Evolutionary conservation across 2,329 filamentous ascomycete genomes (phyloP), one percentile per base, ranked within the genome.

Genomic region (Phialemoniopsis sp.): DNA sequence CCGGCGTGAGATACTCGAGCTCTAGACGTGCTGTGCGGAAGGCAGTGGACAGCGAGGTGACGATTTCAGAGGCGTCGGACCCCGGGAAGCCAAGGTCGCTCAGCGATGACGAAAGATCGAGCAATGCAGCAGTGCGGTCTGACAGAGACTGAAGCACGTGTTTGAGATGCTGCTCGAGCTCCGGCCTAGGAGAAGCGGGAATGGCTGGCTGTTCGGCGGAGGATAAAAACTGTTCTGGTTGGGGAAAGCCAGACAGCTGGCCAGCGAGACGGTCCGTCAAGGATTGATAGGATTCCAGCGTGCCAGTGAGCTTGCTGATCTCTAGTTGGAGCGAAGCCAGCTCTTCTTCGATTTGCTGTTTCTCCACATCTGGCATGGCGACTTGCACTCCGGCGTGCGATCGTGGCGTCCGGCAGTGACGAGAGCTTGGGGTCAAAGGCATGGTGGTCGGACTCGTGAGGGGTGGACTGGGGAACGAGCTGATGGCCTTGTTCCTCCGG

Each of bases 1-100:
- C 78, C 0, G 78, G 78, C 0, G 70, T 74, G 15, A 82, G 65
- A 49, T 81, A 81, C 54, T 82, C 79, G 3, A 82, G 68, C 47
- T 82, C 78, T 0, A 82, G 59, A 2, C 79, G 70, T 2, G 78
- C 78, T 3, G 70, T 56, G 15, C 78, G 73, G 58, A 83, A 75
- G 3, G 70, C 66, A 3, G 62, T 45, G 0, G 65, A 54, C 12
- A 83, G 64, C 0, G 69, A 64, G 2, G 60, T 44, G 8, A 82
- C 51, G 41, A 75, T 67, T n/a, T 71, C 68, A n/a, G 58, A 40
- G 0, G 70, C 66, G 43, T 76, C 70, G 7, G 48, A 44, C 1
- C 72, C 69, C 0, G 60, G 52, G 46, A 82, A 82, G 6, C 76
- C 77, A 1, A 82, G 65, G 2, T 55, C 51, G 8, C 51, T 52